Evolutionary conservation across 768 basidiomycete species (phyloP).

Genomic region (Cystoderma amianthinum): DNA sequence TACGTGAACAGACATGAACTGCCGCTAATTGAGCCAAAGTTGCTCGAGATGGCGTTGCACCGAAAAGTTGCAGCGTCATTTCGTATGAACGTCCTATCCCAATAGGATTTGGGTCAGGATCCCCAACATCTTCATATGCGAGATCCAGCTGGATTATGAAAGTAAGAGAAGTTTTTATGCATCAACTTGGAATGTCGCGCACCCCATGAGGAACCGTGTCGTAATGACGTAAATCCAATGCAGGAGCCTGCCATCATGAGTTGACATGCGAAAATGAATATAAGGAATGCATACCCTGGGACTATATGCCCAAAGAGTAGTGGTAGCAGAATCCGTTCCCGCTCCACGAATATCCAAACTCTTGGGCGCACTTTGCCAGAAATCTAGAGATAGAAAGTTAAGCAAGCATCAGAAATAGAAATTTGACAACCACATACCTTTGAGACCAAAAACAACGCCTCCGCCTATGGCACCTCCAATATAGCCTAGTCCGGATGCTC

Average conservation of each 20-base stretch:
- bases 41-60: slow-evolving; percentile 21
- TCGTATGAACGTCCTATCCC: slow-evolving; percentile 32
- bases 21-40: slow-evolving; percentile 19
- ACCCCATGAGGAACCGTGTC: slow-evolving; percentile 30
- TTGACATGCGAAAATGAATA: not conserved
- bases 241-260: slow-evolving; percentile 14
- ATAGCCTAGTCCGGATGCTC: slow-evolving; percentile 27
- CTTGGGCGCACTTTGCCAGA: slow-evolving; percentile 29
- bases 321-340: slow-evolving; percentile 16
- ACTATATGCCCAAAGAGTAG: slow-evolving; percentile 31
- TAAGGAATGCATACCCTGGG: slow-evolving; percentile 15
- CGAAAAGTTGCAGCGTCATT: slow-evolving; percentile 23
- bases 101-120: slow-evolving; percentile 26
- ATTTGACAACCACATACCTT: slow-evolving; percentile 13
- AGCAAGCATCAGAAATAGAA: not conserved
- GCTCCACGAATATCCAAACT: slow-evolving; percentile 27
- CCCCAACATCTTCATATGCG: slow-evolving; percentile 30
- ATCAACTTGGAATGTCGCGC: slow-evolving; percentile 1
- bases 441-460: slow-evolving; percentile 25
- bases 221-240: slow-evolving; percentile 30
- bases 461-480: slow-evolving; percentile 27
- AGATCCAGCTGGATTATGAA: slow-evolving; percentile 20
- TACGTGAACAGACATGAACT: slow-evolving; percentile 16
- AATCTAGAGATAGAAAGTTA: slow-evolving; percentile 15
- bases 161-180: not conserved